Evolutionary conservation across 768 basidiomycete species (phyloP), one percentile per base, ranked within the genome.

Genomic region (Suillus paluster): DNA sequence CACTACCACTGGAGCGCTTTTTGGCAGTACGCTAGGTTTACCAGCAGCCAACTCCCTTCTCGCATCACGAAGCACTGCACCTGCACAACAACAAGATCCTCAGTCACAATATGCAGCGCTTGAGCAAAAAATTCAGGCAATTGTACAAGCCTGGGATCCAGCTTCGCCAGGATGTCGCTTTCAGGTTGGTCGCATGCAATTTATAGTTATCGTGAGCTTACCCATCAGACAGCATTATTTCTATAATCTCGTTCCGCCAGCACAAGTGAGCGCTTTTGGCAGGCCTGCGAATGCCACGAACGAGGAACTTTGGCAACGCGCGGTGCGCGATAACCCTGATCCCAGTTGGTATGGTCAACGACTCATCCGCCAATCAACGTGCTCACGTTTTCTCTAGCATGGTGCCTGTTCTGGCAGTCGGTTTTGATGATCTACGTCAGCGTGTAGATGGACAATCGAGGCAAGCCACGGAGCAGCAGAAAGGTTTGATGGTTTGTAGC

Each of bases 161-260:
- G 66, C 73, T 23, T 88, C 87, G 0, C 80, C 86, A 3, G 80
- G 86, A 46, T 94, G 93, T 73, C 83, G 88, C 52, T 95, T 95
- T 74, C 93, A 94, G 78, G 92, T 93, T 63, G 50, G 81, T 71
- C 39, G 61, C 56, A 11, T 57, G 17, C 11, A 21, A 63, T 33
- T 44, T 19, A 15, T 25, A 15, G 9, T 55, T 27, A 58, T 8
- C 19, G 12, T 45, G 38, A 9, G 38, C 57, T 69, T 44, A 65
- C 14, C 36, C 36, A 10, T 49, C 7, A 44, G 15, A 41, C 59
- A 94, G 92, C 84, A 92, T 65, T 86, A 85, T 64, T 95, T 95
- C 67, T 95, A 95, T 72, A 95, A 94, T 67, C 77, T 92, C 15
- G 91, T 94, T 5, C 86, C 90, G 67, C 90, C 91, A 0, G 78